phyloP scores from a whole-genome alignment of 2,329 filamentous ascomycete genomes.

The Pezicula radicicola region DNA sequence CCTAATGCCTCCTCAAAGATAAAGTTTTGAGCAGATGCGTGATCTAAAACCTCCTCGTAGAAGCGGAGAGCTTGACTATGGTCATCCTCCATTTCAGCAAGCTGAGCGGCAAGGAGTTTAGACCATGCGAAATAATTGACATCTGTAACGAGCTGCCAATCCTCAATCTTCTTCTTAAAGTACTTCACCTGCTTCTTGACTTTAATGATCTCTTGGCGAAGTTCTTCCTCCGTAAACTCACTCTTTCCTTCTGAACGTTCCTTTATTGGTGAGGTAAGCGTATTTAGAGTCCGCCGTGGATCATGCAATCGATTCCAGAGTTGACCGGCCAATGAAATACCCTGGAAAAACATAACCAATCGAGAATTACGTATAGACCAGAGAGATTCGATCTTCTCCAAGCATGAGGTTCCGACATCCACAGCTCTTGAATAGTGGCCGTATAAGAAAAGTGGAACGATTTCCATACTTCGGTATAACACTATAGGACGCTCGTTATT shows the following conservation, averaged over 20 bases:
- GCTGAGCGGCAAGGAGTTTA: conserved; percentile 63
- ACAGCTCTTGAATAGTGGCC: conserved; percentile 59
- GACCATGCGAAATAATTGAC: conserved; percentile 73
- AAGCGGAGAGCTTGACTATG: conserved; percentile 56
- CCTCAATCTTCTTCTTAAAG: conserved; percentile 58
- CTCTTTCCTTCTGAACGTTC: not conserved
- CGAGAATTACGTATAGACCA: conserved; percentile 60
- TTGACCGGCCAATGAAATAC: conserved; percentile 51
- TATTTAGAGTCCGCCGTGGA: conserved; percentile 18
- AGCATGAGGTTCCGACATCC: conserved; percentile 50
- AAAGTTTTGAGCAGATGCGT: conserved; percentile 65
- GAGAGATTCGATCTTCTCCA: conserved; percentile 44
- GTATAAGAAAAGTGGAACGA: conserved; percentile 60
- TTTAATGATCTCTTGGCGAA: conserved; percentile 40
- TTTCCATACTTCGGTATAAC: conserved; percentile 66
- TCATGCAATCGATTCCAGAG: conserved; percentile 32
- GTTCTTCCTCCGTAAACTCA: conserved; percentile 32
- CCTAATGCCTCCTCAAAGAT: conserved; percentile 70
- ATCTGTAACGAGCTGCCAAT: conserved; percentile 61
- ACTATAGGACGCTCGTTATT: conserved; percentile 61
- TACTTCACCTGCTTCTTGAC: conserved; percentile 51
- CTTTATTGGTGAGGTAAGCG: conserved; percentile 11
- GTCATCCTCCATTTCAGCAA: conserved; percentile 58
- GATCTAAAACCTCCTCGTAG: conserved; percentile 72
- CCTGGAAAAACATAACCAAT: conserved; percentile 57